Percentiles rank a stretch among this genome's conserved stretches.
Conservation (phyloP, 345 rosid genomes). For the Pistacia integerrima region DNA sequence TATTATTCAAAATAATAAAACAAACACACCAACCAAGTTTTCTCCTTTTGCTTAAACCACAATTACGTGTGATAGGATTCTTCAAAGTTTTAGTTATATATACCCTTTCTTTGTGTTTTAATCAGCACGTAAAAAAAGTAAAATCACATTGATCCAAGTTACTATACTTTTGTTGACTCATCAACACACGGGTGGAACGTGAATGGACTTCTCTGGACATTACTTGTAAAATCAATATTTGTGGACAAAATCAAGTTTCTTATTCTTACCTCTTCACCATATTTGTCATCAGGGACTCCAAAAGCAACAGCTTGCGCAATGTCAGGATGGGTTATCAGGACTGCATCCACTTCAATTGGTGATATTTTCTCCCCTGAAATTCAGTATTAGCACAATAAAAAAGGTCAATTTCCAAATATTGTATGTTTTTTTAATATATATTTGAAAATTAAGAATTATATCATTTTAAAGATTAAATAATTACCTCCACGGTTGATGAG, state of each 20-base stretch:
- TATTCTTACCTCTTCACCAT: conserved; percentile 49
- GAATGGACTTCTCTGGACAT: too few species aligned
- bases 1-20: not conserved
- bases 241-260: too few species aligned
- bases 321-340: conserved; percentile 43
- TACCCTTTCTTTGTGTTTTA: too few species aligned
- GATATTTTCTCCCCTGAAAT: conserved; percentile 54
- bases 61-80: too few species aligned
- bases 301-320: conserved; percentile 45
- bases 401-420: not conserved
- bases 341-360: conserved; percentile 55
- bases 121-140: too few species aligned
- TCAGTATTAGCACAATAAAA: not conserved
- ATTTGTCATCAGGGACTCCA: conserved; percentile 53
- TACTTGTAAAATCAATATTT: too few species aligned
- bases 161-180: too few species aligned
- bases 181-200: too few species aligned
- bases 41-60: not conserved
- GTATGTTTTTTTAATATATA: not conserved
- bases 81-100: too few species aligned
- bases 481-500: conserved; percentile 72
- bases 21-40: not conserved
- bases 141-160: too few species aligned
- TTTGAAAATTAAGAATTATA: too few species aligned
- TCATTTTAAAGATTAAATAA: too few species aligned